Evolutionary conservation across 1,284 basidiomycete genomes (phyloP).

Genomic region (Mycena sp.): DNA sequence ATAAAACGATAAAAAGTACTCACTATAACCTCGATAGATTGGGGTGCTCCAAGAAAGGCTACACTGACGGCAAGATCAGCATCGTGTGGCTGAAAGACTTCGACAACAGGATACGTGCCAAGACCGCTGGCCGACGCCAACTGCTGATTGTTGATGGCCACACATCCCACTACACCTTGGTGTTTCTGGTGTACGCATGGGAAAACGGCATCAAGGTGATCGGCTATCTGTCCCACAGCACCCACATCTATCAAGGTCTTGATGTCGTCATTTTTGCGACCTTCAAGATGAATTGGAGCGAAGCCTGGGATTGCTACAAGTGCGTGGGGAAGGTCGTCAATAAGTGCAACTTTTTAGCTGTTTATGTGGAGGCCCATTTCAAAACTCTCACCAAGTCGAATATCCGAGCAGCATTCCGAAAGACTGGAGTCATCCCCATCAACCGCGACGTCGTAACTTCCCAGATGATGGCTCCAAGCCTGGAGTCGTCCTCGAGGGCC

Average conservation of each 20-base stretch:
- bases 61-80: conserved; percentile 46
- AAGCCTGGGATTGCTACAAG: conserved; percentile 30
- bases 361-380: conserved; percentile 42
- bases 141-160: conserved; percentile 55
- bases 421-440: conserved; percentile 27
- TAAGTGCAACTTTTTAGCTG: conserved; percentile 36
- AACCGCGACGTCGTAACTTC: conserved; percentile 19
- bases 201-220: conserved; percentile 44
- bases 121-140: conserved; percentile 38
- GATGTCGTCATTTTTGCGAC: conserved; percentile 47
- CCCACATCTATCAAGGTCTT: conserved; percentile 56
- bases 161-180: conserved; percentile 50
- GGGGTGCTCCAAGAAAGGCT: conserved; percentile 50
- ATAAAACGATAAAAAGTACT: conserved; percentile 7
- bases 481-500: conserved; percentile 18
- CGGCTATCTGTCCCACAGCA: conserved; percentile 53
- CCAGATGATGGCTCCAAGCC: conserved; percentile 25
- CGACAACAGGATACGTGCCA: conserved; percentile 43
- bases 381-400: conserved; percentile 39
- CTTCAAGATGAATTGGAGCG: conserved; percentile 35
- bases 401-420: conserved; percentile 44
- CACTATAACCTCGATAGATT: conserved; percentile 37
- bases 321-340: neutral
- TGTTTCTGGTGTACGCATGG: conserved; percentile 47
- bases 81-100: conserved; percentile 49